Conservation (phyloP, 2,329 filamentous ascomycete genomes). For the Cladophialophora carrionii region DNA sequence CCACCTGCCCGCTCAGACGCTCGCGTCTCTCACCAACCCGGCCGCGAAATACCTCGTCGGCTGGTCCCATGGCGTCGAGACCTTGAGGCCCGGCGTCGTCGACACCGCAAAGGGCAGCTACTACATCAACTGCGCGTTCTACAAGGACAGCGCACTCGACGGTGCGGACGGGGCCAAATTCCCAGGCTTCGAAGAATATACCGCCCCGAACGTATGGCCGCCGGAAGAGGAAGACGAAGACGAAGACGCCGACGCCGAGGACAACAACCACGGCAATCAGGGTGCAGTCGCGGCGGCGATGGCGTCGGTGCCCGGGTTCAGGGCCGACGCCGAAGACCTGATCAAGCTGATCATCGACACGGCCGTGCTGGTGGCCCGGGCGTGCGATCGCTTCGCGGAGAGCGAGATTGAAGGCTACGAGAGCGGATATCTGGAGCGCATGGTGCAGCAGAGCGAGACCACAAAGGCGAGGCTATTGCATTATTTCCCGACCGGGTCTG, state of each 20-base stretch:
- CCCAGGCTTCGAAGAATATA: slow-evolving; percentile 77
- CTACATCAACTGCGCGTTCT: slow-evolving; percentile 65
- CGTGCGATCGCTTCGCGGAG: slow-evolving; percentile 83
- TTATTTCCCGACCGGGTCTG: slow-evolving; percentile 79
- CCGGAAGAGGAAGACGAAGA: background rate
- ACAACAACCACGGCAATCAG: too few relatives aligned
- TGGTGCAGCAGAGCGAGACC: slow-evolving; percentile 81
- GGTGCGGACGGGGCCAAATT: slow-evolving; percentile 38
- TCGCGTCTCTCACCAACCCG: slow-evolving; percentile 57
- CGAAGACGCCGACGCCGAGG: too few relatives aligned
- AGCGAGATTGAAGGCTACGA: slow-evolving; percentile 77
- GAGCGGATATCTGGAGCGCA: slow-evolving; percentile 77
- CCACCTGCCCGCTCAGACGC: slow-evolving; percentile 70
- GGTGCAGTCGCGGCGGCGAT: too few relatives aligned
- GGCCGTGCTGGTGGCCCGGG: slow-evolving; percentile 83
- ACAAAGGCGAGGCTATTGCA: slow-evolving; percentile 91
- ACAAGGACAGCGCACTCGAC: slow-evolving; percentile 47
- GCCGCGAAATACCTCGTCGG: slow-evolving; percentile 63
- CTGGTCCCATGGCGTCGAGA: slow-evolving; percentile 68
- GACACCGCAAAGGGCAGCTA: slow-evolving; percentile 67
- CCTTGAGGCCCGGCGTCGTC: slow-evolving; percentile 62
- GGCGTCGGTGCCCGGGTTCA: slow-evolving; percentile 73
- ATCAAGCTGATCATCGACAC: slow-evolving; percentile 87
- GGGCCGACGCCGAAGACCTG: slow-evolving; percentile 70
- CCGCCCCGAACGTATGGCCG: slow-evolving; percentile 89